phyloP scores from a whole-genome alignment of 768 basidiomycete genomes.

The Collybia nuda region DNA sequence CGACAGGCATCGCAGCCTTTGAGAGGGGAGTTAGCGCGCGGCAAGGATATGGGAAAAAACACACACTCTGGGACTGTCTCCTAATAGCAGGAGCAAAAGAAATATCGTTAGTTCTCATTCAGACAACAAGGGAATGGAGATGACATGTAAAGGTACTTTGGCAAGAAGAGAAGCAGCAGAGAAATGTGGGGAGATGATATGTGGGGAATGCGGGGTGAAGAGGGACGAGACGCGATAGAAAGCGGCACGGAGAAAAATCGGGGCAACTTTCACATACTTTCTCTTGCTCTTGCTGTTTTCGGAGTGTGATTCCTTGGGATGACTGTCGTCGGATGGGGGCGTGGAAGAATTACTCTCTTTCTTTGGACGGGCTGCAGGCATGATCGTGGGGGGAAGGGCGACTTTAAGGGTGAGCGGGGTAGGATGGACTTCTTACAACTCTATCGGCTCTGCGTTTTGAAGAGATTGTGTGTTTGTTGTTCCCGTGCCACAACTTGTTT shows the following conservation, averaged over 20 bases:
- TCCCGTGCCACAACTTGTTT: slow-evolving; percentile 38
- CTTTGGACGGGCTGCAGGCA: slow-evolving; percentile 70
- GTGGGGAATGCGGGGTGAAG: slow-evolving; percentile 44
- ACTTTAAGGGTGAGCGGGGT: slow-evolving; percentile 30
- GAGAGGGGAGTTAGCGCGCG: slow-evolving; percentile 2
- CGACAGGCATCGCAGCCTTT: slow-evolving; percentile 85
- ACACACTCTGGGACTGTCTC: slow-evolving; percentile 84
- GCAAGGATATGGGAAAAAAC: not conserved
- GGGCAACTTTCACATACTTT: slow-evolving; percentile 63
- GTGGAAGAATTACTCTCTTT: slow-evolving; percentile 63
- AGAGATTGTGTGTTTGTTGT: slow-evolving; percentile 38
- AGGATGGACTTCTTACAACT: slow-evolving; percentile 18
- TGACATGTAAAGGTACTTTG: slow-evolving; percentile 33
- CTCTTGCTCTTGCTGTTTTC: slow-evolving; percentile 77
- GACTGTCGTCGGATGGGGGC: slow-evolving; percentile 64
- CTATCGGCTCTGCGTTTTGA: slow-evolving; percentile 31
- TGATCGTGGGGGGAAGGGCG: slow-evolving; percentile 35
- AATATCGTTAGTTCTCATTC: slow-evolving; percentile 33
- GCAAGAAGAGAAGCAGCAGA: slow-evolving; percentile 19
- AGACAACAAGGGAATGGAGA: slow-evolving; percentile 24
- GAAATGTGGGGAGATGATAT: slow-evolving; percentile 29
- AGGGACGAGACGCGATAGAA: slow-evolving; percentile 28
- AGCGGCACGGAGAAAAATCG: slow-evolving; percentile 57
- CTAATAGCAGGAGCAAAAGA: slow-evolving; percentile 35
- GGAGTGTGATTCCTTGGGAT: slow-evolving; percentile 52